Percentiles rank a stretch among this genome's conserved stretches.
phyloP scores from a whole-genome alignment of 345 rosid genomes.

The Leavenworthia alabamica region DNA sequence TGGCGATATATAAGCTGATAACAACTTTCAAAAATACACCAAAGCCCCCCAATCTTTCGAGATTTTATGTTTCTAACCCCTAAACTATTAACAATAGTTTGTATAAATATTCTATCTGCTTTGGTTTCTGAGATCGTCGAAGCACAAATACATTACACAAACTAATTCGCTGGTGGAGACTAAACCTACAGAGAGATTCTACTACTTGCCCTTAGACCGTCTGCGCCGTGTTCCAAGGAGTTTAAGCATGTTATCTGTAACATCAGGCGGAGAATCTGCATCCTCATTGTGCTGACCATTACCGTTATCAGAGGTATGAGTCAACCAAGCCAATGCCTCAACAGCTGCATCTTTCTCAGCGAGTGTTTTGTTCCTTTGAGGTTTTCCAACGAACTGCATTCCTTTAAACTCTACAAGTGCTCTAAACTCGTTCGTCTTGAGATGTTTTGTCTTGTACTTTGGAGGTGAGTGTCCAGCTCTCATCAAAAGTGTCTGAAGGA shows the following conservation, averaged over 20 bases:
- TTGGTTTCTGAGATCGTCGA: not conserved
- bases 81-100: not conserved
- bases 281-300: constrained; percentile 29
- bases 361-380: constrained; percentile 80
- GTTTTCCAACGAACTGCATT: constrained; percentile 95
- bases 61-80: constrained; percentile 7
- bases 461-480: constrained; percentile 98
- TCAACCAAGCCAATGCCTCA: constrained; percentile 95
- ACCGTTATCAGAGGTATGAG: constrained; percentile 57
- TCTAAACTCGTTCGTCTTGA: constrained; percentile 85
- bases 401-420: constrained; percentile 95
- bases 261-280: constrained; percentile 52
- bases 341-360: constrained; percentile 97
- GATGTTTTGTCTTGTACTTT: constrained; percentile 88
- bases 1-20: constrained; percentile 13
- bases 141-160: not conserved
- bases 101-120: constrained; percentile 1
- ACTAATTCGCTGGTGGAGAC: not conserved
- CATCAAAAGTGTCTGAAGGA: constrained; percentile 86
- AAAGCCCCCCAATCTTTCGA: not conserved
- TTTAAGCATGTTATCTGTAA: constrained; percentile 93
- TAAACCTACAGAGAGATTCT: not conserved
- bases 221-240: constrained; percentile 70
- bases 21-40: not conserved
- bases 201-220: constrained; percentile 28